A percentile compares a stretch with the other conserved stretches of the same genome.
phyloP scores from a whole-genome alignment of 495 filamentous ascomycete genomes.

The Talaromyces liani region DNA sequence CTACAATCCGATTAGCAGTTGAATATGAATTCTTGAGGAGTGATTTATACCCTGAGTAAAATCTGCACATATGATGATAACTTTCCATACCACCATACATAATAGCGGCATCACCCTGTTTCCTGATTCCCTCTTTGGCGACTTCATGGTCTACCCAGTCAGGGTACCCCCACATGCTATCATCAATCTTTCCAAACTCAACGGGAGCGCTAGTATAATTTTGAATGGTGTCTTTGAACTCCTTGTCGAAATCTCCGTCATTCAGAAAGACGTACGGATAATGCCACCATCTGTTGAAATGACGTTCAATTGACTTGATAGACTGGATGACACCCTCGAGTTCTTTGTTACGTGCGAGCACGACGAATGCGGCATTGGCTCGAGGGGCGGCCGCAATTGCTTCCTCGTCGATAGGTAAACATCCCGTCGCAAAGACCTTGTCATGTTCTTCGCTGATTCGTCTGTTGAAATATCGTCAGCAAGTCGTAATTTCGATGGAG shows the following conservation, averaged over 20 bases:
- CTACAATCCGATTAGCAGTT: conserved; percentile 29
- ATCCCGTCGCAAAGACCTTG: conserved; percentile 91
- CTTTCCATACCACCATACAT: conserved; percentile 99
- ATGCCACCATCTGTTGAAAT: conserved; percentile 99
- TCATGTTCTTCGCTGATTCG: conserved; percentile 97
- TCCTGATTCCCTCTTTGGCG: conserved; percentile 88
- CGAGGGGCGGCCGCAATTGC: conserved; percentile 52
- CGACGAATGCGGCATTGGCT: conserved; percentile 92
- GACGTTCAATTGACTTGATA: conserved; percentile 93
- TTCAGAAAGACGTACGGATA: conserved; percentile 99
- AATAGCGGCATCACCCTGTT: conserved; percentile 95
- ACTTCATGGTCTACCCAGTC: conserved; percentile 93
- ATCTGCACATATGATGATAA: conserved; percentile 97
- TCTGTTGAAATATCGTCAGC: conserved; percentile 36
- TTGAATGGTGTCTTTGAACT: conserved; percentile 78
- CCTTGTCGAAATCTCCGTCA: conserved; percentile 90
- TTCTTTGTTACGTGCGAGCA: conserved; percentile 94
- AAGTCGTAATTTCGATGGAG: conserved; percentile 4
- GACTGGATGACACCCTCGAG: conserved; percentile 93
- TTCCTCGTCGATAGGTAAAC: conserved; percentile 52
- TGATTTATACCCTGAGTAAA: conserved; percentile 88
- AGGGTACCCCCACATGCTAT: conserved; percentile 90
- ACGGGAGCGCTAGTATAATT: conserved; percentile 84
- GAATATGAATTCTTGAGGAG: background rate
- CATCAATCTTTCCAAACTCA: conserved; percentile 91